These are phyloP conservation scores for Thelonectria discophora DNA, from an alignment of 2,329 filamentous ascomycete genomes.

Conservation along the genomic window DNA sequence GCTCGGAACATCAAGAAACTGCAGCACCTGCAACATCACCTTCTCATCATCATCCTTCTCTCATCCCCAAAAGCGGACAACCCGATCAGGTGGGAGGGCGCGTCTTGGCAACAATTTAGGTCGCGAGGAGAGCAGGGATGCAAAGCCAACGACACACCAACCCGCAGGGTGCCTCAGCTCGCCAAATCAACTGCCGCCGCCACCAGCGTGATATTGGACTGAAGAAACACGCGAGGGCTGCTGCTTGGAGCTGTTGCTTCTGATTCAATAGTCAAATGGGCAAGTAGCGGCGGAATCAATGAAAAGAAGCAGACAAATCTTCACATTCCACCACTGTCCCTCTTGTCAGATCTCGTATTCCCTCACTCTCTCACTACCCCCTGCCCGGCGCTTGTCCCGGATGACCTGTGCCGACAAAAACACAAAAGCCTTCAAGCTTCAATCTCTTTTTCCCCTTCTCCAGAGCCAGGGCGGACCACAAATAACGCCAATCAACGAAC, in stretches of 20 bases:
- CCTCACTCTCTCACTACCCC: background rate
- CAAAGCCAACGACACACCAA: background rate
- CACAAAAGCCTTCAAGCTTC: background rate
- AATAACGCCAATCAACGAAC: slow-evolving; percentile 2
- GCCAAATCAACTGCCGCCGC: too few species aligned
- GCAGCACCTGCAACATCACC: background rate
- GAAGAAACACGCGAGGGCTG: too few species aligned
- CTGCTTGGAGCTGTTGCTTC: too few species aligned
- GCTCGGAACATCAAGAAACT: too few species aligned
- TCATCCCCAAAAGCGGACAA: background rate
- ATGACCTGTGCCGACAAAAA: slow-evolving; percentile 7
- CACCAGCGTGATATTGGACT: too few species aligned
- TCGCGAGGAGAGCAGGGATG: background rate
- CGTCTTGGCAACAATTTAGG: background rate
- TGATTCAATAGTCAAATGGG: too few species aligned
- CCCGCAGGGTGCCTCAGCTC: too few species aligned
- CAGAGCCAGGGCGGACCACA: background rate
- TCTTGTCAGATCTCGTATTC: slow-evolving; percentile 10
- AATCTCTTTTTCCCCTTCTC: too few species aligned
- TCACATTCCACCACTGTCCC: background rate
- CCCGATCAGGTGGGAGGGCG: background rate
- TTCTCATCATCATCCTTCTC: background rate
- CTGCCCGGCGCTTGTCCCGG: background rate
- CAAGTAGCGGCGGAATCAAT: too few species aligned
- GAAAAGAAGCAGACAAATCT: too few species aligned